Conservation (phyloP, 306 rosid genomes). For the Fagus sylvatica region DNA sequence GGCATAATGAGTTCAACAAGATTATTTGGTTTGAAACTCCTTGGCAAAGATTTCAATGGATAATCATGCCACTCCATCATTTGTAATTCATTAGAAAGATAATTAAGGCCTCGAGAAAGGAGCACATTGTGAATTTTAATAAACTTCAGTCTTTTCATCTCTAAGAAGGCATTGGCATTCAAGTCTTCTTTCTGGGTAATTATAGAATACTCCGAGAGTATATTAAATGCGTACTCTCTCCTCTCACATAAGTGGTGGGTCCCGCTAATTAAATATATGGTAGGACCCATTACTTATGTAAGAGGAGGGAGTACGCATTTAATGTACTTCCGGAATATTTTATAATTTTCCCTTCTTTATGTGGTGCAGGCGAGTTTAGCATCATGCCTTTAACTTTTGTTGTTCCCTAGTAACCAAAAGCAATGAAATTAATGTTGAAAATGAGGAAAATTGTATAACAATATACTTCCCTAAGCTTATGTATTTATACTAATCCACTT, state of each 20-base stretch:
- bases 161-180: conserved; percentile 21
- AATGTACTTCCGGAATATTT: no score
- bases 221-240: no score
- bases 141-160: conserved; percentile 21
- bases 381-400: conserved; percentile 18
- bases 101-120: conserved; percentile 28
- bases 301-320: no score
- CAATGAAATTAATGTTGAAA: no score
- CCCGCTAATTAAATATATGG: no score
- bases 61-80: conserved; percentile 18
- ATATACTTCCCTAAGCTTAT: no score
- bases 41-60: conserved; percentile 19
- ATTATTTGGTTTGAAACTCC: not conserved
- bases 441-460: no score
- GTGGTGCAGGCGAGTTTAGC: conserved; percentile 7
- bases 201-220: no score
- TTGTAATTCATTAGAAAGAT: conserved; percentile 29
- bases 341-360: no score
- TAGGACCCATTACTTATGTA: no score
- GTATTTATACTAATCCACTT: not conserved
- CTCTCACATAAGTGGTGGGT: no score
- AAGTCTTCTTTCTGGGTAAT: no score
- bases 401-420: conserved; percentile 17
- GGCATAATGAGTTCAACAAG: conserved; percentile 28
- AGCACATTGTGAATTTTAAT: conserved; percentile 20